Percentiles rank a stretch among this genome's conserved stretches.
Evolutionary conservation across 192 early-diverging fungal genomes (phyloP).

Genomic region (Podila clonocystis): DNA sequence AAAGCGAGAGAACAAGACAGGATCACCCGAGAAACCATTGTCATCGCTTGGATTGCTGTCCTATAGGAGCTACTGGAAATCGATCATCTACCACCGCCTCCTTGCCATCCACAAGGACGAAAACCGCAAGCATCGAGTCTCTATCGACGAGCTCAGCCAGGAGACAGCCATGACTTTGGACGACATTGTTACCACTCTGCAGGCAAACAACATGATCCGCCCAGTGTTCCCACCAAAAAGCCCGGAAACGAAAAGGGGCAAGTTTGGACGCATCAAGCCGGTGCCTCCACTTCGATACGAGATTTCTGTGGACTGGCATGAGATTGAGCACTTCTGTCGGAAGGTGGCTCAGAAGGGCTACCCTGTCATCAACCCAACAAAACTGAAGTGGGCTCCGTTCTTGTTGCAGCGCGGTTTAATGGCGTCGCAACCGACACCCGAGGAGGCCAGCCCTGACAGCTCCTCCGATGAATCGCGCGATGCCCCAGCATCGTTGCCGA

Average conservation of each 20-base stretch:
- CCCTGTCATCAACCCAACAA: constrained; percentile 63
- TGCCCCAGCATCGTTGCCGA: background rate
- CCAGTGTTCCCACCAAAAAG: constrained; percentile 39
- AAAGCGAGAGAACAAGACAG: constrained; percentile 77
- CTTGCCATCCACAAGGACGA: constrained; percentile 48
- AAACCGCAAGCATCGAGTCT: constrained; percentile 32
- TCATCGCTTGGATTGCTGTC: constrained; percentile 90
- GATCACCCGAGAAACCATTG: constrained; percentile 91
- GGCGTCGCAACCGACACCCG: background rate
- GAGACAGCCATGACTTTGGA: constrained; percentile 81
- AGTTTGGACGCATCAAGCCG: constrained; percentile 24
- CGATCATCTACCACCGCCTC: constrained; percentile 76
- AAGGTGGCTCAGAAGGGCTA: constrained; percentile 61
- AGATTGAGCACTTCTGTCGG: constrained; percentile 55
- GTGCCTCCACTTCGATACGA: constrained; percentile 52
- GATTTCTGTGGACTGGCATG: constrained; percentile 58
- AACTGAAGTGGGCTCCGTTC: constrained; percentile 78
- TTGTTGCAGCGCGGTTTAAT: constrained; percentile 59
- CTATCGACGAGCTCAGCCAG: constrained; percentile 65
- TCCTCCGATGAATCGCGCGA: background rate
- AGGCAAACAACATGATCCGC: constrained; percentile 61
- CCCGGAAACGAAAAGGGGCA: constrained; percentile 30
- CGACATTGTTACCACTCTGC: constrained; percentile 84
- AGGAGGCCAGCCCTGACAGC: background rate
- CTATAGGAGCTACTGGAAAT: constrained; percentile 91